Percentiles rank a stretch among this genome's conserved stretches.
Conservation (phyloP, 1,139 yeast species). For the Taphrina confusa region DNA sequence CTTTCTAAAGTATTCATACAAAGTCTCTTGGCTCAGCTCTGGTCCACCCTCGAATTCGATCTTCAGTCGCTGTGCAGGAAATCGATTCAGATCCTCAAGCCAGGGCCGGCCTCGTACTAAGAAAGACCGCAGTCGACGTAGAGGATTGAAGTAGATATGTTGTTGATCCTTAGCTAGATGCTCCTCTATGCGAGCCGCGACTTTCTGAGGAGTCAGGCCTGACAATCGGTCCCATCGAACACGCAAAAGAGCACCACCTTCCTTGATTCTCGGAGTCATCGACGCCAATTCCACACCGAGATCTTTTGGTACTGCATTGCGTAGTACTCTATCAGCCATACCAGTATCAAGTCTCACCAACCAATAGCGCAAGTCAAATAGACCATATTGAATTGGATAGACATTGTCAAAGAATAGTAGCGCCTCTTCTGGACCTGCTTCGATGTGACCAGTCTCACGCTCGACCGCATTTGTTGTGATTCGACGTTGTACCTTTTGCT, state of each 20-base stretch:
- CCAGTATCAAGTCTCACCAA: constrained; percentile 48
- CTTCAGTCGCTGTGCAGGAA: constrained; percentile 63
- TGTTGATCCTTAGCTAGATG: constrained; percentile 37
- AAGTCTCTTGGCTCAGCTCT: constrained; percentile 73
- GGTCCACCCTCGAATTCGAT: constrained; percentile 72
- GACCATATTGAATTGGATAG: constrained; percentile 42
- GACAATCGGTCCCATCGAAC: constrained; percentile 48
- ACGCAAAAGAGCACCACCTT: constrained; percentile 91
- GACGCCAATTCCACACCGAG: constrained; percentile 52
- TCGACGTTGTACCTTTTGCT: not conserved
- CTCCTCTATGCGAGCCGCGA: constrained; percentile 39
- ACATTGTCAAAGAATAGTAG: constrained; percentile 47
- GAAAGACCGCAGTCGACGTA: constrained; percentile 55
- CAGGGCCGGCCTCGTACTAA: constrained; percentile 91
- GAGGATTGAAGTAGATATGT: constrained; percentile 47
- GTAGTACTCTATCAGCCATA: constrained; percentile 45
- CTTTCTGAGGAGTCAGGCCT: constrained; percentile 37
- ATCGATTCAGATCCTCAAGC: constrained; percentile 82
- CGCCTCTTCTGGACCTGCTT: constrained; percentile 29
- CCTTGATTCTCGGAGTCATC: constrained; percentile 71
- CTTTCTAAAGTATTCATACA: constrained; percentile 71
- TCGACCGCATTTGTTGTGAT: constrained; percentile 27
- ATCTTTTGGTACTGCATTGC: constrained; percentile 50
- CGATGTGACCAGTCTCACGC: constrained; percentile 30
- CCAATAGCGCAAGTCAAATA: constrained; percentile 43